Conservation (phyloP, 768 basidiomycete species). For the Stropharia rugosoannulata region DNA sequence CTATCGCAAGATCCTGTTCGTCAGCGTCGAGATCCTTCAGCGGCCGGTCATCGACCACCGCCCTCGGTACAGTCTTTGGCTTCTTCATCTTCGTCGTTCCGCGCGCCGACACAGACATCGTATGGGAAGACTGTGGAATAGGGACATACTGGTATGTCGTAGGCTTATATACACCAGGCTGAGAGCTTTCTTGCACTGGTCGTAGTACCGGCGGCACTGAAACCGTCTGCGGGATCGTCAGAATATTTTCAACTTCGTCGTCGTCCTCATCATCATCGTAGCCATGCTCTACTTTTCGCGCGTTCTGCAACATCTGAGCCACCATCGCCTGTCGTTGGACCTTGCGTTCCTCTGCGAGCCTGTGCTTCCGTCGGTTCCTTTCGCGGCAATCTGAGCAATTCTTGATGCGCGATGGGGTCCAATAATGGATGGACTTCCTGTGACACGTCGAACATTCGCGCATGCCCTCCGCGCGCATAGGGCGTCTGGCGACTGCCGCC, state of each 20-base stretch:
- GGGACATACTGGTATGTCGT: no score
- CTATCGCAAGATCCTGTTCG: constrained; percentile 13
- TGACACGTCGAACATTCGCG: constrained; percentile 3
- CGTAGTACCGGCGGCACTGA: no score
- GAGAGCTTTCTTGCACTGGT: no score
- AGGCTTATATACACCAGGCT: no score
- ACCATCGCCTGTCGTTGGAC: not conserved
- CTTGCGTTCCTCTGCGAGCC: not conserved
- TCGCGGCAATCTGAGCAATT: constrained; percentile 8
- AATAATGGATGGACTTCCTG: not conserved
- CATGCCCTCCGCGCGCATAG: no score
- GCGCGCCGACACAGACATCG: not conserved
- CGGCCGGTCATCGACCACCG: constrained; percentile 5
- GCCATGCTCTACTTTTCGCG: not conserved
- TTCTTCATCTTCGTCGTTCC: not conserved
- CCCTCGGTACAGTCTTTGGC: not conserved
- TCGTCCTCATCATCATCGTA: not conserved
- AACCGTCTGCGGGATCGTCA: no score
- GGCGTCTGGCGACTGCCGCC: no score
- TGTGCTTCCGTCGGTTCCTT: not conserved
- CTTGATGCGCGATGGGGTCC: not conserved
- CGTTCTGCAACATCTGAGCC: not conserved
- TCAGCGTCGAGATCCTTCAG: constrained; percentile 20
- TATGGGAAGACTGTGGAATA: no score
- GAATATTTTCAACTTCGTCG: not conserved